These are phyloP conservation scores for Candida corydali DNA, from an alignment of 805 yeast species.

Conservation along the genomic window DNA sequence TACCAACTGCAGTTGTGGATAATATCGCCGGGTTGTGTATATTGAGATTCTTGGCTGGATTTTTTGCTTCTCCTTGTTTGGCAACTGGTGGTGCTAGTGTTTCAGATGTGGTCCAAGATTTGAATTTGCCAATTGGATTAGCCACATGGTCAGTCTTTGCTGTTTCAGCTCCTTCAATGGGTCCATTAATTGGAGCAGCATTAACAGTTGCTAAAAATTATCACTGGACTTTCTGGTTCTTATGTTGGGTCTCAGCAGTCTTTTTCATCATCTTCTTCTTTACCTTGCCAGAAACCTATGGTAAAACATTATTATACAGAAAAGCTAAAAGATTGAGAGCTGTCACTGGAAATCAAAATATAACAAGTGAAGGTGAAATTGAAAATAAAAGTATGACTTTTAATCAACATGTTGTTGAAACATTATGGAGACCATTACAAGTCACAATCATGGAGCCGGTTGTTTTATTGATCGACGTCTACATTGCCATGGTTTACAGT, in stretches of 20 bases:
- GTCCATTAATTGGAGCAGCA: conserved; percentile 55
- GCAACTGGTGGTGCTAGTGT: conserved; percentile 59
- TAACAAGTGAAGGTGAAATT: conserved; percentile 37
- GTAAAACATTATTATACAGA: conserved; percentile 40
- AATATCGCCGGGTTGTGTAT: conserved; percentile 50
- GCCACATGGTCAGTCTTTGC: conserved; percentile 53
- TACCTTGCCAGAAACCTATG: conserved; percentile 48
- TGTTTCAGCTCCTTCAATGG: conserved; percentile 51
- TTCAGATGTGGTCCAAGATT: conserved; percentile 43
- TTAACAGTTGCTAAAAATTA: conserved; percentile 27
- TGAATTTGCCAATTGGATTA: conserved; percentile 43
- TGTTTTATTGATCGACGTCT: conserved; percentile 48
- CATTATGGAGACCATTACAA: conserved; percentile 47
- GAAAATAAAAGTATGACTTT: conserved; percentile 20
- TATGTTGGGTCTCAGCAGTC: conserved; percentile 25
- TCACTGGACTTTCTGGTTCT: conserved; percentile 53
- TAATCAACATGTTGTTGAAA: conserved; percentile 21
- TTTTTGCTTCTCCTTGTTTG: conserved; percentile 53
- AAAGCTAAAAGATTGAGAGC: conserved; percentile 47
- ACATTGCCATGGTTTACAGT: conserved; percentile 51
- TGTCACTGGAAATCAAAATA: conserved; percentile 46
- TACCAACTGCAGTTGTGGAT: conserved; percentile 50
- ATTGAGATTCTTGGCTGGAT: conserved; percentile 50
- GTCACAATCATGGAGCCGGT: conserved; percentile 53
- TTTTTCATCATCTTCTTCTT: conserved; percentile 22